Percentiles rank a stretch among this genome's conserved stretches.
Conservation (phyloP, 148 eudicot species). For the Vaccinium darrowii region DNA sequence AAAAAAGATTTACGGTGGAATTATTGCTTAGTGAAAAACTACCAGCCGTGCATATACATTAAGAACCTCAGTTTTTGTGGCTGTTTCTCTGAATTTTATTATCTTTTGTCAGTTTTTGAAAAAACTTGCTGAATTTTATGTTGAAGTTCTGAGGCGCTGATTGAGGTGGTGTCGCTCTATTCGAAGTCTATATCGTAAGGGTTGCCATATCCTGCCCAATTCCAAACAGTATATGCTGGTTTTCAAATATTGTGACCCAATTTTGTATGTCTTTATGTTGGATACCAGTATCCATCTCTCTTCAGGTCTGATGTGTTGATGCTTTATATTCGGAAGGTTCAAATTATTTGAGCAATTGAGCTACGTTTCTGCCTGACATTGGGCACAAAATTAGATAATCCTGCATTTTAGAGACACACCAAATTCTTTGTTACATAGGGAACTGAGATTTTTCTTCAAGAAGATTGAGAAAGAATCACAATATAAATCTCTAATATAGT, state of each 20-base stretch:
- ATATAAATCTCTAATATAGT: neutral
- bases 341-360: neutral
- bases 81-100: neutral
- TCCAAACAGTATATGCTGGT: neutral
- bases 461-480: neutral
- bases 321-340: neutral
- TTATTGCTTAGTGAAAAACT: too few relatives aligned
- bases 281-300: neutral
- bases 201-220: neutral
- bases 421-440: neutral
- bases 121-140: neutral
- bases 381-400: neutral
- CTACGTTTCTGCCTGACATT: neutral
- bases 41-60: too few relatives aligned
- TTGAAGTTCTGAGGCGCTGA: neutral
- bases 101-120: neutral
- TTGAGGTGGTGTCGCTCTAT: neutral
- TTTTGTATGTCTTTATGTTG: neutral
- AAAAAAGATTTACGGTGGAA: too few relatives aligned
- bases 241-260: neutral
- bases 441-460: neutral
- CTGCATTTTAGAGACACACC: too few relatives aligned
- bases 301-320: neutral
- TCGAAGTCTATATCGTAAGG: neutral
- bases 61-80: constrained; percentile 7